Conservation (phyloP, 2,329 filamentous ascomycete species). For the Talaromyces atroroseus region DNA sequence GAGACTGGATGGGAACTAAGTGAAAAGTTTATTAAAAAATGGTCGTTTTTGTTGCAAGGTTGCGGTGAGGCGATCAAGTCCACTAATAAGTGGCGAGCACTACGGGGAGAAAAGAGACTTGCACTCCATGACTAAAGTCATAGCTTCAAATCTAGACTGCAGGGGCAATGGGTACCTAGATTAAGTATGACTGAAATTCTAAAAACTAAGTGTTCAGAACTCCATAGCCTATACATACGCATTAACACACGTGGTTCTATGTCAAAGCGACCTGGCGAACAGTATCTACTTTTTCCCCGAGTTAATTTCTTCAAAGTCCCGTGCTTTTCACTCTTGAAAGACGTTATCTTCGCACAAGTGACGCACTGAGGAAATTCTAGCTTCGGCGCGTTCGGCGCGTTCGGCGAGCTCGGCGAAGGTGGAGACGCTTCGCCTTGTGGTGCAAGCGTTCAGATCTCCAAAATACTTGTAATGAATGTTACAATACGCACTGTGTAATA, state of each 20-base stretch:
- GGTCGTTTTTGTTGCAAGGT: slow-evolving; percentile 24
- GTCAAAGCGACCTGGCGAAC: not conserved
- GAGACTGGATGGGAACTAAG: slow-evolving; percentile 24
- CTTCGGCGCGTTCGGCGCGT: not conserved
- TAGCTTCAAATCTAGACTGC: not conserved
- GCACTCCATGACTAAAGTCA: not conserved
- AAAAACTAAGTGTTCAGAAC: not conserved
- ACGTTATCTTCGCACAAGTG: not conserved
- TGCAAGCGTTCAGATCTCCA: too few species aligned
- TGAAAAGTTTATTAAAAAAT: slow-evolving; percentile 21
- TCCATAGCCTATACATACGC: not conserved
- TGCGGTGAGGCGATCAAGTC: slow-evolving; percentile 20
- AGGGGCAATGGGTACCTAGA: not conserved
- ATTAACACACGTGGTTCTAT: not conserved
- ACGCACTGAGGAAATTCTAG: too few species aligned
- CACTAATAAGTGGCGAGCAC: slow-evolving; percentile 25
- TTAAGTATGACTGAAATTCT: too few species aligned
- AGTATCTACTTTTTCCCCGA: not conserved
- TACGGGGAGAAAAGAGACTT: slow-evolving; percentile 19
- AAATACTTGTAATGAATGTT: too few species aligned
- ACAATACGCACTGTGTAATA: too few species aligned
- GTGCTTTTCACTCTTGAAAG: too few species aligned
- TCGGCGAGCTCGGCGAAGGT: not conserved
- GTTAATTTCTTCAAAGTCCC: not conserved
- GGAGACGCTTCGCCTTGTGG: too few species aligned